These are phyloP conservation scores for Paxillus rubicundulus DNA, from an alignment of 768 basidiomycete species.

Conservation along the genomic window DNA sequence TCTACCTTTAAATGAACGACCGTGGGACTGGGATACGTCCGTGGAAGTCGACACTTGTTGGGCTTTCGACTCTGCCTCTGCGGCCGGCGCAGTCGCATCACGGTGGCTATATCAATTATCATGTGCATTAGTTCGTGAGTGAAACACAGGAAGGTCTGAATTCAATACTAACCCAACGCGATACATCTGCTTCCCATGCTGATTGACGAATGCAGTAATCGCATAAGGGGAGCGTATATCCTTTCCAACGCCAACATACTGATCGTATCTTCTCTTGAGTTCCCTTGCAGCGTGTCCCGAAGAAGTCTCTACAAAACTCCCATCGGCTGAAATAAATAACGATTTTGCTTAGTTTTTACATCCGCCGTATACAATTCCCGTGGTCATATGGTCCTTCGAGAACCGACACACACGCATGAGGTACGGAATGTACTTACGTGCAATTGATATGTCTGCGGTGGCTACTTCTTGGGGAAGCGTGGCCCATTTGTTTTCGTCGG, in stretches of 20 bases:
- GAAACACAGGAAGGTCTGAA: neutral
- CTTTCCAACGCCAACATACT: slow-evolving; percentile 60
- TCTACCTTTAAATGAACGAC: slow-evolving; percentile 44
- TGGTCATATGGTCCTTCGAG: neutral
- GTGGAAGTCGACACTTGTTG: slow-evolving; percentile 32
- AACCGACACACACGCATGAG: slow-evolving; percentile 5
- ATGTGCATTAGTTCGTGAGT: slow-evolving; percentile 1
- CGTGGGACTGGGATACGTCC: slow-evolving; percentile 36
- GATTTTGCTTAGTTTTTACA: slow-evolving; percentile 5
- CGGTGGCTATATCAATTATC: slow-evolving; percentile 44
- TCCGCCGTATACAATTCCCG: neutral
- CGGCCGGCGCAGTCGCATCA: slow-evolving; percentile 59
- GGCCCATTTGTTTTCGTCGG: slow-evolving; percentile 38
- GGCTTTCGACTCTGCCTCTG: slow-evolving; percentile 45
- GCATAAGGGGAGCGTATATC: slow-evolving; percentile 74
- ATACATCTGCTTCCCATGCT: slow-evolving; percentile 74
- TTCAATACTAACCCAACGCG: slow-evolving; percentile 64
- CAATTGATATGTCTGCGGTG: slow-evolving; percentile 55
- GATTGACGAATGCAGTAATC: slow-evolving; percentile 80
- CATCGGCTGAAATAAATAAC: slow-evolving; percentile 50
- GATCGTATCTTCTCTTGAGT: slow-evolving; percentile 74
- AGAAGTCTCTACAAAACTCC: slow-evolving; percentile 76
- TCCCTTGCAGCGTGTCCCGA: slow-evolving; percentile 74
- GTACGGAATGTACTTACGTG: slow-evolving; percentile 42
- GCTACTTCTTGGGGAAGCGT: slow-evolving; percentile 50